These are phyloP conservation scores for Tolypocladium sp. DNA, from an alignment of 2,329 filamentous ascomycete species.

Conservation along the genomic window DNA sequence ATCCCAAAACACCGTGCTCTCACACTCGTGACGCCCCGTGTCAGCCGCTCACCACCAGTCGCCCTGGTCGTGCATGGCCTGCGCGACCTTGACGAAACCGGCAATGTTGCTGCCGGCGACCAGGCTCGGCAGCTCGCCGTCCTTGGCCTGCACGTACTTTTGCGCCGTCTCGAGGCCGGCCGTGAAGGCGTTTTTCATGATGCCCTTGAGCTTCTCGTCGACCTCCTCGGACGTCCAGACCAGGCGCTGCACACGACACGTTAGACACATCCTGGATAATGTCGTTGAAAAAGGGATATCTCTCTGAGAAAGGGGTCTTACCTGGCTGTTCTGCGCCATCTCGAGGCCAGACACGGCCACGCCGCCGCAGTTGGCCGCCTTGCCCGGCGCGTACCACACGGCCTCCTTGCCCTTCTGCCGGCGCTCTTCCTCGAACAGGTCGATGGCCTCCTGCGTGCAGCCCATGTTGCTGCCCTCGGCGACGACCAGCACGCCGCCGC, in stretches of 20 bases:
- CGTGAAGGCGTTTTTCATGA: slow-evolving; percentile 92
- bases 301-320: slow-evolving; percentile 5
- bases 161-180: slow-evolving; percentile 83
- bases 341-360: slow-evolving; percentile 95
- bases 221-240: slow-evolving; percentile 86
- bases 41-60: slow-evolving; percentile 61
- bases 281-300: too few species aligned
- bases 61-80: slow-evolving; percentile 92
- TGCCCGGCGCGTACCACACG: slow-evolving; percentile 94
- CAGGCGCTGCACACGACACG: too few species aligned
- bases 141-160: slow-evolving; percentile 70
- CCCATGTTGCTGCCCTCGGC: slow-evolving; percentile 99
- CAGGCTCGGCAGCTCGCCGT: slow-evolving; percentile 80
- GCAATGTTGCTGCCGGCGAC: slow-evolving; percentile 96
- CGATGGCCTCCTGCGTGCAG: slow-evolving; percentile 90
- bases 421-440: slow-evolving; percentile 77
- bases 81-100: slow-evolving; percentile 91
- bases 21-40: background rate
- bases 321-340: slow-evolving; percentile 92
- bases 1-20: background rate
- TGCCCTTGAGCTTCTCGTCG: slow-evolving; percentile 79
- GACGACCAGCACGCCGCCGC: slow-evolving; percentile 70
- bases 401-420: slow-evolving; percentile 57
- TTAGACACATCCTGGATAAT: too few species aligned
- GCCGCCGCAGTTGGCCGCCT: slow-evolving; percentile 95